Evolutionary conservation across 257 asterid species (phyloP).

Genomic region (Salvia rosmarinus): DNA sequence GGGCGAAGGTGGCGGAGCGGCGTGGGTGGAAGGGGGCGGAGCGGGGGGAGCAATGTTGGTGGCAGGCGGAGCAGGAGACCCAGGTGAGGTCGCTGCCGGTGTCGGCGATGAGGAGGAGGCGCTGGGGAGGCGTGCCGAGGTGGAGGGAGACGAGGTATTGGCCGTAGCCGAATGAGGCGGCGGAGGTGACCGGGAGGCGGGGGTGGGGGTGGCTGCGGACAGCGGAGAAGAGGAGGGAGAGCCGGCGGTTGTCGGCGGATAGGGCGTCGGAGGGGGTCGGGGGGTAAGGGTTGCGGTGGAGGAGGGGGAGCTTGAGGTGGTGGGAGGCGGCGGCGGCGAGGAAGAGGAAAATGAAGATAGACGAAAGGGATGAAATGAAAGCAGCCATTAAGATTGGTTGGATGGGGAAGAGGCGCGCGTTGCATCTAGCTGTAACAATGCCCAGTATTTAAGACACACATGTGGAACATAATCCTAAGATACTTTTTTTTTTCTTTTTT

Average conservation of each 20-base stretch:
- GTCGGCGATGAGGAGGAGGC: constrained; percentile 65
- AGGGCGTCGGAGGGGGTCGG: constrained; percentile 56
- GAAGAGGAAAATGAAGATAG: constrained; percentile 34
- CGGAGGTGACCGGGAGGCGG: constrained; percentile 67
- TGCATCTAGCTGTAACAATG: constrained; percentile 23
- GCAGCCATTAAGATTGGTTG: constrained; percentile 37
- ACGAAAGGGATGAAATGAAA: constrained; percentile 33
- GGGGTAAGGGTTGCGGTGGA: constrained; percentile 52
- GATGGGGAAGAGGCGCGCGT: not conserved
- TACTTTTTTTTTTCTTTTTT: not conserved
- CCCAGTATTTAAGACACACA: constrained; percentile 1
- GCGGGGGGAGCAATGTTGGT: constrained; percentile 49
- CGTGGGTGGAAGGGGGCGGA: constrained; percentile 66
- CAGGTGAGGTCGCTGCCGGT: constrained; percentile 94
- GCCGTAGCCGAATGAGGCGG: constrained; percentile 78
- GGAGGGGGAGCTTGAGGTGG: constrained; percentile 72
- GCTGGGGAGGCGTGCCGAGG: constrained; percentile 83
- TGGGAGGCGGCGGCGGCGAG: constrained; percentile 36
- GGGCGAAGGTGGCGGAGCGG: constrained; percentile 64
- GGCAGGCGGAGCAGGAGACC: constrained; percentile 86
- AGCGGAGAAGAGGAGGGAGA: constrained; percentile 46
- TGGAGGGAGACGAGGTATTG: constrained; percentile 78
- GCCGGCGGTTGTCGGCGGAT: constrained; percentile 64
- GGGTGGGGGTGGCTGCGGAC: constrained; percentile 47
- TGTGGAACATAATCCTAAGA: not conserved